Conservation (phyloP, 345 rosid species). For the Sisymbrium altissimum region DNA sequence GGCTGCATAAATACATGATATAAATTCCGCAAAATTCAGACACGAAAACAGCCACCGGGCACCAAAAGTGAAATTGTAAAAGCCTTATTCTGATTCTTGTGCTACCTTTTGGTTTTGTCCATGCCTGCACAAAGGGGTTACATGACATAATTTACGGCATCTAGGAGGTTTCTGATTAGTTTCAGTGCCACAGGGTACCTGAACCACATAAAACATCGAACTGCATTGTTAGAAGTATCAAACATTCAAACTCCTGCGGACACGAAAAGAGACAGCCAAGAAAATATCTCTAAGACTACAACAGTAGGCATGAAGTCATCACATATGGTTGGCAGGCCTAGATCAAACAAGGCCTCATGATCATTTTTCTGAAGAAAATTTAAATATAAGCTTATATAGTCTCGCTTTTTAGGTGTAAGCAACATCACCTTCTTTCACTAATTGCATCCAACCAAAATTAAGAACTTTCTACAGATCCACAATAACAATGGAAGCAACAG, state of each 20-base stretch:
- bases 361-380: background rate
- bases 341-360: background rate
- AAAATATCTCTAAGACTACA: background rate
- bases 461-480: background rate
- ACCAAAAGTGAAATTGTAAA: background rate
- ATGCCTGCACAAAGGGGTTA: slow-evolving; percentile 73
- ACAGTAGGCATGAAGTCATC: background rate
- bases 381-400: background rate
- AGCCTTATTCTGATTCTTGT: slow-evolving; percentile 6
- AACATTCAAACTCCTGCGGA: background rate
- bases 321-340: background rate
- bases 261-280: background rate
- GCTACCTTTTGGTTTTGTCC: slow-evolving; percentile 62
- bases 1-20: slow-evolving; percentile 45
- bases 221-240: background rate
- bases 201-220: slow-evolving; percentile 14
- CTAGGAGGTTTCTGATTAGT: slow-evolving; percentile 83
- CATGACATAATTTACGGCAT: slow-evolving; percentile 70
- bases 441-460: background rate
- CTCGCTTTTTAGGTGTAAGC: background rate
- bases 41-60: background rate
- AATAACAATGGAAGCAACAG: background rate
- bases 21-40: background rate
- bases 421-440: background rate
- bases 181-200: slow-evolving; percentile 99